Evolutionary conservation across 2,329 filamentous ascomycete genomes (phyloP), one percentile per base, ranked within the genome.

Genomic region (Neofusicoccum ribis): DNA sequence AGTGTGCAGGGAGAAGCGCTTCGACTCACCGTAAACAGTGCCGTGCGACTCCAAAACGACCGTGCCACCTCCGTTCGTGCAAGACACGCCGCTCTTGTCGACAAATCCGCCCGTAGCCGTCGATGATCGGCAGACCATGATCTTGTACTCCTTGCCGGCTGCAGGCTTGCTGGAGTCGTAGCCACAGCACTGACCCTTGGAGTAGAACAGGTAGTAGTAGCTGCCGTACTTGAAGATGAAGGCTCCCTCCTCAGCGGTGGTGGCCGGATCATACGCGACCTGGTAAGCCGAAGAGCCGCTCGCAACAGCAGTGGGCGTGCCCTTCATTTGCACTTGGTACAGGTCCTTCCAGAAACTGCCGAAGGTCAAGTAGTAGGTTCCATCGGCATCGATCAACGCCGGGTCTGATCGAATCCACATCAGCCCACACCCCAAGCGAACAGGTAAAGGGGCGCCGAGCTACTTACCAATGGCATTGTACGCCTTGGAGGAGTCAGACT

Each of bases 291-390:
- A 23, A 50, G 47, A 59, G 0, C 82, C 74, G 11, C 74, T 70
- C 1, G 72, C 71, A 0, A 73, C 70, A 2, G 71, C 69, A 43
- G 71, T 74, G 5, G 77, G 77, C 1, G 72, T 73, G 64, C 72
- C 72, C 49, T 54, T 56, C 74, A 90, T 82, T 41, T 79, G 72
- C 1, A 86, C 85, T 71, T 87, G 85, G 77, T 86, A 89, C 66
- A 91, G 81, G 71, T 88, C 84, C 6, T 78, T 74, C 88, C 88
- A 92, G 81, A 90, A 91, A 12, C 86, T 89, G 27, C 89, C 89
- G 68, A 90, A 91, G 66, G 81, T 86, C 72, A 87, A 77, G 62
- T 82, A 80, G 64, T 83, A 83, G 15, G 80, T 78, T 59, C 82
- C 73, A 2, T 74, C 76, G 31, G 74, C 76, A 59, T 70, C 70